Base-by-base conservation (phyloP, 768 basidiomycete genomes). In the Punctularia strigosozonata region DNA sequence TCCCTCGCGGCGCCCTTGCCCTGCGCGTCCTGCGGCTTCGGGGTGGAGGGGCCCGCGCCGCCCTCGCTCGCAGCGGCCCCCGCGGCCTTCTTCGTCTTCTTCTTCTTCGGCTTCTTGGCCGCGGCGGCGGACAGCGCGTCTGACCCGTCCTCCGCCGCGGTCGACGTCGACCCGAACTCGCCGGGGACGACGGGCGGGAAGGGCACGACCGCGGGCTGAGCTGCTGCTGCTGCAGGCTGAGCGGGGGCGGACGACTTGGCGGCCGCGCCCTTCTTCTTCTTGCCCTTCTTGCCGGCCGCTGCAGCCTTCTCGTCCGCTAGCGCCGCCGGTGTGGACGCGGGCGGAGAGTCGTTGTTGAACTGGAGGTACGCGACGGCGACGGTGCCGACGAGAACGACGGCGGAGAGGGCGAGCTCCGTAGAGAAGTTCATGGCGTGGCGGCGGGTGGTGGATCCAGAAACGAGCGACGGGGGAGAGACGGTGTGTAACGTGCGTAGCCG, bases 381-480 rank as follows among this genome's bases (percentile, higher is more conserved):
- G 14, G 63, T 62, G 37, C 65, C 64, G 31, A 59, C 60, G 30
- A 69, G 54, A 32, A 66, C 57, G 22, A 57, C 53, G 20, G 55
- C 52, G 12, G 66, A 60, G 31, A 66, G 21, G 21, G 61, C 54
- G 30, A 55, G 43, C 46, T 71, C 64, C 17, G 64, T 39, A 15
- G 65, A 53, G 10, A 72, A 37, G 26, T 57, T 53, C n/a, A n/a
- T n/a, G n/a, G n/a, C n/a, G n/a, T n/a, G n/a, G n/a, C n/a, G n/a
- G 43, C 71, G 73, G 41, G 67, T 63, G 38, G 65, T 48, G 17
- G 65, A 60, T 32, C 71, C 71, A 71, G 72, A 72, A 12, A 34
- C 42, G 18, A 31, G 17, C 30, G 34, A 25, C n/a, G 13, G 25
- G 26, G 30, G 37, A 31, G 31, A 26, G 15, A 30, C n/a, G n/a